Evolutionary conservation across 1,284 basidiomycete genomes (phyloP).

Genomic region (Rhodotorula sp.): DNA sequence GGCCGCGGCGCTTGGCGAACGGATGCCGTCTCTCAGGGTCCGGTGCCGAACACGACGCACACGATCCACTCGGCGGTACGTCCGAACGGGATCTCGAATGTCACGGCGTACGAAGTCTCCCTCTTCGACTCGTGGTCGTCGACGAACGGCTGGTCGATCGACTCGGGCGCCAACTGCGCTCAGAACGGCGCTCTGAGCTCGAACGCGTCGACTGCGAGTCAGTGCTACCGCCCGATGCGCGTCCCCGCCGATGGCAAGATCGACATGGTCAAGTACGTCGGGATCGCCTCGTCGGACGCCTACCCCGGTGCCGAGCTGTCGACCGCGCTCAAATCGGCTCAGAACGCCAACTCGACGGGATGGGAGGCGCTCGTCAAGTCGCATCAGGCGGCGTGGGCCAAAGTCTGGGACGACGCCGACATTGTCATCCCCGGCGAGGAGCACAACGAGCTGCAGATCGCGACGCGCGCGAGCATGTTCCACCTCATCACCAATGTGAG

Average conservation of each 20-base stretch:
- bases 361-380: slow-evolving; percentile 30
- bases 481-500: slow-evolving; percentile 41
- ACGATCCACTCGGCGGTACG: slow-evolving; percentile 40
- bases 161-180: slow-evolving; percentile 18
- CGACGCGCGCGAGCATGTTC: slow-evolving; percentile 41
- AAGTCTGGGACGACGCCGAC: slow-evolving; percentile 40
- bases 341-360: slow-evolving; percentile 30
- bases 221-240: slow-evolving; percentile 30
- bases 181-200: slow-evolving; percentile 2
- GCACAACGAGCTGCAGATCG: slow-evolving; percentile 37
- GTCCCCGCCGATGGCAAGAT: slow-evolving; percentile 29
- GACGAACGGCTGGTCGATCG: slow-evolving; percentile 6
- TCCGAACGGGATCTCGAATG: slow-evolving; percentile 42
- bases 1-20: slow-evolving; percentile 43
- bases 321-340: slow-evolving; percentile 34
- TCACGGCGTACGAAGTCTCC: slow-evolving; percentile 36
- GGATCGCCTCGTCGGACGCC: slow-evolving; percentile 45
- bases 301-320: slow-evolving; percentile 33
- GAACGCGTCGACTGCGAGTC: slow-evolving; percentile 25
- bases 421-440: slow-evolving; percentile 40
- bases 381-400: slow-evolving; percentile 38
- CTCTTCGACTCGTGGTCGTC: slow-evolving; percentile 24
- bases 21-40: slow-evolving; percentile 28
- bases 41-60: slow-evolving; percentile 23
- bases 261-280: slow-evolving; percentile 42